Conservation (phyloP, 495 filamentous ascomycete genomes). For the Margaritispora aquatica region DNA sequence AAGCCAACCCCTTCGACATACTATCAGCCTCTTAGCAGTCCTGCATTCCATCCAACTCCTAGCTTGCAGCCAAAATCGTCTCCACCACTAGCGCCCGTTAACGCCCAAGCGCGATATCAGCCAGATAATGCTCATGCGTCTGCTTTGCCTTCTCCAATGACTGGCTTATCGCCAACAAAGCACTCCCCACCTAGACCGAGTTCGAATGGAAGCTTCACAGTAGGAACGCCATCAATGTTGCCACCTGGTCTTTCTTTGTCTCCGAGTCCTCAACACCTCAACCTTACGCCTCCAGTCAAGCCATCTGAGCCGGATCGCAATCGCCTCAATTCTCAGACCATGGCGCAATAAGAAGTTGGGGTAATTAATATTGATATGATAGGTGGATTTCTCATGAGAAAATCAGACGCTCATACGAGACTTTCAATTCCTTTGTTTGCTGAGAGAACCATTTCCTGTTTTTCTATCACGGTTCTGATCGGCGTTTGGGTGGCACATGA, state of each 20-base stretch:
- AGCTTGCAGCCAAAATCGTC: conserved; percentile 5
- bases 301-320: conserved; percentile 28
- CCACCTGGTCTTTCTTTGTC: conserved; percentile 46
- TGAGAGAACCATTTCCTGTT: not conserved
- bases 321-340: conserved; percentile 10
- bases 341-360: not conserved
- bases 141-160: conserved; percentile 47
- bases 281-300: conserved; percentile 44
- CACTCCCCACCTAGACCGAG: conserved; percentile 43
- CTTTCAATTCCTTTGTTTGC: conserved; percentile 1
- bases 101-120: not conserved
- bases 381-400: no score
- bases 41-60: conserved; percentile 1
- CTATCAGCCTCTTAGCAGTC: conserved; percentile 9
- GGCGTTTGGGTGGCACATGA: not conserved
- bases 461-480: not conserved
- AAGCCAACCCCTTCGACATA: conserved; percentile 2
- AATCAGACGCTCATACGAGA: no score
- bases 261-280: conserved; percentile 44
- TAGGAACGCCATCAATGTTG: conserved; percentile 34
- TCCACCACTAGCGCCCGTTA: not conserved
- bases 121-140: conserved; percentile 8
- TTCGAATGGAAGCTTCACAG: conserved; percentile 20
- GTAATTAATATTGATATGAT: no score
- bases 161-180: conserved; percentile 73